These are phyloP conservation scores for Leptographium lundbergii DNA, from an alignment of 2,329 filamentous ascomycete genomes.

Conservation along the genomic window DNA sequence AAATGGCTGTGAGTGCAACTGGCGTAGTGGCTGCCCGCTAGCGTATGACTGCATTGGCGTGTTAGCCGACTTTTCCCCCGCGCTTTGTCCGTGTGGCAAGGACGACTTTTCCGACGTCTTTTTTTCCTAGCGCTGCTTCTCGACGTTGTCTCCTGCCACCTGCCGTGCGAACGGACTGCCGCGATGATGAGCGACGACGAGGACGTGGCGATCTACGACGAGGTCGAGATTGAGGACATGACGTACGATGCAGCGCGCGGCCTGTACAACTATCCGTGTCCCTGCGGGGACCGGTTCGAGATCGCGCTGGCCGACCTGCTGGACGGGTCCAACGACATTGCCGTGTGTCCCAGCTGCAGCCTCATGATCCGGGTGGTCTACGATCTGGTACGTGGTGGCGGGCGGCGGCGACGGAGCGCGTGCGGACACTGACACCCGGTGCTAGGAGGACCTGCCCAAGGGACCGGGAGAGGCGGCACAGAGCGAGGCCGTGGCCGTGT, in stretches of 20 bases:
- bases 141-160: not conserved
- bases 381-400: slow-evolving; percentile 49
- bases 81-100: not conserved
- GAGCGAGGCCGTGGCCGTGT: slow-evolving; percentile 3
- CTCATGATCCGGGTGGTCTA: slow-evolving; percentile 94
- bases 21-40: not conserved
- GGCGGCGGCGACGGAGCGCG: not conserved
- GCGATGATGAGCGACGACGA: slow-evolving; percentile 49
- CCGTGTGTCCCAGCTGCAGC: slow-evolving; percentile 94
- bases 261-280: slow-evolving; percentile 92
- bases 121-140: too few species aligned
- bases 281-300: slow-evolving; percentile 93
- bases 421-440: not conserved
- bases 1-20: not conserved
- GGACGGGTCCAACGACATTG: slow-evolving; percentile 76
- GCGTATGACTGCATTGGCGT: not conserved
- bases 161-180: not conserved
- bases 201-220: slow-evolving; percentile 71
- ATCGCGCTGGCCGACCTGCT: slow-evolving; percentile 73
- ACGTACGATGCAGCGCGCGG: slow-evolving; percentile 71
- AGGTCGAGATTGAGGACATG: slow-evolving; percentile 99
- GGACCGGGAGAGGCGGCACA: not conserved
- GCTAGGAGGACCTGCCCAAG: slow-evolving; percentile 5
- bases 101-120: not conserved
- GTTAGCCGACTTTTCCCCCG: not conserved